A percentile compares a stretch with the other conserved stretches of the same genome.
Evolutionary conservation across 306 rosid genomes (phyloP).

Genomic region (Cucumis cinereus): DNA sequence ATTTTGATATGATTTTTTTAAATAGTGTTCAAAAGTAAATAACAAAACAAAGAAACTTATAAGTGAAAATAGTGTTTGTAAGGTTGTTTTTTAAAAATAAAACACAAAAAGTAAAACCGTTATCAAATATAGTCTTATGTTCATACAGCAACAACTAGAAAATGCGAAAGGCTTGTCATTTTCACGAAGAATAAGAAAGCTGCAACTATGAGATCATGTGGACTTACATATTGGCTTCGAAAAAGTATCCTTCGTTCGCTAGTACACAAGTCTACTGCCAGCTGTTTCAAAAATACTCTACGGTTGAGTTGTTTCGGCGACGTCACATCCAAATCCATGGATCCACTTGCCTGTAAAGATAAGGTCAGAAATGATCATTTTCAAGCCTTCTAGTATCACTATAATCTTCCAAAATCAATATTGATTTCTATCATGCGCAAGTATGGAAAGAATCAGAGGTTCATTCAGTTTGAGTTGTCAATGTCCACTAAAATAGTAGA

Average conservation of each 20-base stretch:
- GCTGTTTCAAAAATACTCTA: conserved; percentile 74
- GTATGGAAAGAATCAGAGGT: neutral
- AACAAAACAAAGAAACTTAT: too few species aligned
- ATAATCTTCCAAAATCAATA: neutral
- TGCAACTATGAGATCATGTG: neutral
- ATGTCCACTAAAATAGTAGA: neutral
- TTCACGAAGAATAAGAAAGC: neutral
- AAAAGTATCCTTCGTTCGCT: conserved; percentile 78
- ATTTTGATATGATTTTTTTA: too few species aligned
- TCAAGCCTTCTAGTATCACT: neutral
- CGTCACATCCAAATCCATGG: conserved; percentile 83
- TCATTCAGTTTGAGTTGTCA: neutral
- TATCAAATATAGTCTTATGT: neutral
- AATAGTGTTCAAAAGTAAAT: too few species aligned
- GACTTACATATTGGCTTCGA: conserved; percentile 85
- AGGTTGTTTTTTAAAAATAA: too few species aligned
- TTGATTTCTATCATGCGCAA: neutral
- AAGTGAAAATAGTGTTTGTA: too few species aligned
- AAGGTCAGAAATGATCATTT: neutral
- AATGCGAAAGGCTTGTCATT: neutral
- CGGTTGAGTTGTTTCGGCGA: conserved; percentile 89
- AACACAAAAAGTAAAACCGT: too few species aligned
- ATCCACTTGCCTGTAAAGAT: conserved; percentile 65
- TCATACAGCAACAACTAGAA: neutral
- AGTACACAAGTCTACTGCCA: conserved; percentile 72